Conservation (phyloP, 192 early-diverging fungal species). For the Umbelopsis ramanniana region DNA sequence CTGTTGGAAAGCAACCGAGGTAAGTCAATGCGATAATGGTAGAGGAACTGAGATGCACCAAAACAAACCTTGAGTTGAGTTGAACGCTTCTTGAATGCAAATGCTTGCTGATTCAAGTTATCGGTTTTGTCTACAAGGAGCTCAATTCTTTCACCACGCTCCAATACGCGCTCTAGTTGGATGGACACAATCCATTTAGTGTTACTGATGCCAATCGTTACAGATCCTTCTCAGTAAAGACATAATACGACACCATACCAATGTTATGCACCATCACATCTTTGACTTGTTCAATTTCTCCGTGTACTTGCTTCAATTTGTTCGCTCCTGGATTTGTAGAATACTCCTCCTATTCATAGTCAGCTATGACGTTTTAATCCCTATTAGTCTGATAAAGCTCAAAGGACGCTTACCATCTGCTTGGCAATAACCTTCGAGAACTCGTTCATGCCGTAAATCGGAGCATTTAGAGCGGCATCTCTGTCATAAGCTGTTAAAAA, state of each 20-base stretch:
- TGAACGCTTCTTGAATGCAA: conserved; percentile 88
- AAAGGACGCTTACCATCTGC: conserved; percentile 68
- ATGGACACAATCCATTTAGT: background rate
- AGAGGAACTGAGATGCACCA: background rate
- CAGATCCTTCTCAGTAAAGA: no score
- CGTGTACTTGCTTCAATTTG: conserved; percentile 79
- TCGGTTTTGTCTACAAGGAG: conserved; percentile 92
- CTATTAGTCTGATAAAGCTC: background rate
- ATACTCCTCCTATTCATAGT: conserved; percentile 65
- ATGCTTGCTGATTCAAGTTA: conserved; percentile 83
- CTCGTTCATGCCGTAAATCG: conserved; percentile 80
- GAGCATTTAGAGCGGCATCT: conserved; percentile 55
- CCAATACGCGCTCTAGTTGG: conserved; percentile 76
- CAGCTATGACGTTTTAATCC: background rate
- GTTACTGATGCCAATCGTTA: background rate
- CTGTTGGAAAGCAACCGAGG: conserved; percentile 22
- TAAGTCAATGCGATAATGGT: background rate
- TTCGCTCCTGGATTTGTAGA: conserved; percentile 74
- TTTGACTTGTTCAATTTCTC: conserved; percentile 91
- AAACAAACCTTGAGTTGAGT: conserved; percentile 71
- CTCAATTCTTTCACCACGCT: conserved; percentile 88
- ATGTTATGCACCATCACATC: conserved; percentile 97
- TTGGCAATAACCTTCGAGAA: conserved; percentile 80
- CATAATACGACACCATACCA: conserved; percentile 43
- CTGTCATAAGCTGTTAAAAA: conserved; percentile 65